Conservation (phyloP, 371 early-diverging fungal species). For the Aphelidium insulamus region DNA sequence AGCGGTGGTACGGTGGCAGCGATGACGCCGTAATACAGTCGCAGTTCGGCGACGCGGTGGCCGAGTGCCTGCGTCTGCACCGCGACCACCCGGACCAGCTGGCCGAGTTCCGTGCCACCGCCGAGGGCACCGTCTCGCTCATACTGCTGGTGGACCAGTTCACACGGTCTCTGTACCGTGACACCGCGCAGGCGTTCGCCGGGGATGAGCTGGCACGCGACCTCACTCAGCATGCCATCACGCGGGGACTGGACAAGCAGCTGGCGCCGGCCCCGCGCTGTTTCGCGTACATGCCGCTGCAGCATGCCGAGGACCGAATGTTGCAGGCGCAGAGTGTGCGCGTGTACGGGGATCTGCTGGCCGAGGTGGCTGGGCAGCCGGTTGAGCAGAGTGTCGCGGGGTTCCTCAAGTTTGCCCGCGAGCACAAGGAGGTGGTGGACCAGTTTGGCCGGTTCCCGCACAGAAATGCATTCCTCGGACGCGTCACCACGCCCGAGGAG, state of each 20-base stretch:
- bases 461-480: conserved; percentile 20
- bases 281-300: conserved; percentile 28
- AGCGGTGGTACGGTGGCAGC: no score
- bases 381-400: conserved; percentile 9
- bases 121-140: conserved; percentile 15
- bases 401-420: conserved; percentile 12
- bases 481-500: conserved; percentile 22
- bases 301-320: conserved; percentile 26
- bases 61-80: no score
- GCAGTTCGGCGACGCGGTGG: no score
- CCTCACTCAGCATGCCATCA: conserved; percentile 15
- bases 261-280: conserved; percentile 18
- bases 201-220: conserved; percentile 20
- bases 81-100: no score
- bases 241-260: conserved; percentile 13
- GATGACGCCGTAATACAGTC: no score
- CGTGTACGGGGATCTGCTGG: conserved; percentile 14
- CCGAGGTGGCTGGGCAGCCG: conserved; percentile 7
- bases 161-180: conserved; percentile 28
- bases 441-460: conserved; percentile 34
- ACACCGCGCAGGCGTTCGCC: conserved; percentile 15
- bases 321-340: conserved; percentile 21
- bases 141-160: conserved; percentile 28
- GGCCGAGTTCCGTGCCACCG: not conserved
- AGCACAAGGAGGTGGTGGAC: conserved; percentile 19